Conservation (phyloP, 192 early-diverging fungal species). For the Podila epigama region DNA sequence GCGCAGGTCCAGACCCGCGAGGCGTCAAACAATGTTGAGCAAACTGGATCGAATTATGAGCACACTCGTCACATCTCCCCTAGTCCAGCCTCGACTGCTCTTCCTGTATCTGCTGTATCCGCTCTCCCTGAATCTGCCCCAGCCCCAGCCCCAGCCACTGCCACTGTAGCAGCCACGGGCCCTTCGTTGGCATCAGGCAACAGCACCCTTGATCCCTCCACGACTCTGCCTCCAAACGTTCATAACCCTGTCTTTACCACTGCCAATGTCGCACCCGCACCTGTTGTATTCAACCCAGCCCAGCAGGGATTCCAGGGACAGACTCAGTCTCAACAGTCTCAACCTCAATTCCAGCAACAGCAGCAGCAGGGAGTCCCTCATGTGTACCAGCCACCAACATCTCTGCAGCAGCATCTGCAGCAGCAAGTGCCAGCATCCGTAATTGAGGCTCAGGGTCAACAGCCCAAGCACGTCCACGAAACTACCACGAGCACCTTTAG, state of each 20-base stretch:
- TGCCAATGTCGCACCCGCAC: background rate
- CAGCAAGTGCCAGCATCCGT: background rate
- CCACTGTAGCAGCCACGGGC: background rate
- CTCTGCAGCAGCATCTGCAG: conserved; percentile 3
- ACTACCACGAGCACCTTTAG: conserved; percentile 10
- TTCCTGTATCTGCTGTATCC: background rate
- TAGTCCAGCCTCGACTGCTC: background rate
- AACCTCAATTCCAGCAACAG: background rate
- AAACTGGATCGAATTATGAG: background rate
- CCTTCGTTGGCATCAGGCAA: too few relatives aligned
- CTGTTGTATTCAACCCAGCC: background rate
- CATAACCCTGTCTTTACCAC: conserved; percentile 11
- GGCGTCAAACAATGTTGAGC: background rate
- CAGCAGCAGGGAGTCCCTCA: conserved; percentile 7
- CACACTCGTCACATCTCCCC: background rate
- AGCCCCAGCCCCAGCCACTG: background rate
- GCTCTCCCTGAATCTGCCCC: background rate
- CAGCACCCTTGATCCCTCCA: background rate
- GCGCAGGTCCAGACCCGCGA: conserved; percentile 15
- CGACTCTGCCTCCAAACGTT: background rate
- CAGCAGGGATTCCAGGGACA: conserved; percentile 12
- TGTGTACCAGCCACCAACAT: background rate
- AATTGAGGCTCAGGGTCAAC: background rate
- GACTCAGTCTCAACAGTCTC: conserved; percentile 1
- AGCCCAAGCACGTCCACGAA: conserved; percentile 17